These are phyloP conservation scores for Daldinia sp. DNA, from an alignment of 2,329 filamentous ascomycete genomes.

Conservation along the genomic window DNA sequence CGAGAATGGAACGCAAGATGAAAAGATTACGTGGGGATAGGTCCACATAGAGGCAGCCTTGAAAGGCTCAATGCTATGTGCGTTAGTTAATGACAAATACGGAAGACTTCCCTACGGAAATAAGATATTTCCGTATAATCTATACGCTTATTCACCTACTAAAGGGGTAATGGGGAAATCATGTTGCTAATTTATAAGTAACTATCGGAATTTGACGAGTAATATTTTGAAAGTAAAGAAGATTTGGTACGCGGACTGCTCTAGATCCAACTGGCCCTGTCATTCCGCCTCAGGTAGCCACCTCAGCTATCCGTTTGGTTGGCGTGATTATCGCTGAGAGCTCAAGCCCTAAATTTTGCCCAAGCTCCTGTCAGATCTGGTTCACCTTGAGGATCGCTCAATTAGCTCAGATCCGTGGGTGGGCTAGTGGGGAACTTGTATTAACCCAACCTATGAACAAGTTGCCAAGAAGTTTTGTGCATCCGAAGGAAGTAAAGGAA, in stretches of 20 bases:
- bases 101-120: slow-evolving; percentile 16
- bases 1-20: slow-evolving; percentile 26
- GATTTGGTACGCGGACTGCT: slow-evolving; percentile 2
- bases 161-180: background rate
- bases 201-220: background rate
- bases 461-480: slow-evolving; percentile 23
- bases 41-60: slow-evolving; percentile 18
- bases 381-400: slow-evolving; percentile 37
- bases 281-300: background rate
- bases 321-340: slow-evolving; percentile 21
- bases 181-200: background rate
- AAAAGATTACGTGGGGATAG: slow-evolving; percentile 7
- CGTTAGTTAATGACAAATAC: background rate
- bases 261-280: slow-evolving; percentile 8
- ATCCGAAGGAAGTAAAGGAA: slow-evolving; percentile 19
- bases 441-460: slow-evolving; percentile 17
- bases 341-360: slow-evolving; percentile 8
- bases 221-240: background rate
- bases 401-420: slow-evolving; percentile 25
- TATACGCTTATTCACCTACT: background rate
- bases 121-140: background rate
- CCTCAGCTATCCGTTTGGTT: background rate
- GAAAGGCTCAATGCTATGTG: background rate
- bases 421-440: slow-evolving; percentile 13
- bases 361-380: slow-evolving; percentile 24